Evolutionary conservation across 768 basidiomycete species (phyloP).

Genomic region (Pluteus cervinus): DNA sequence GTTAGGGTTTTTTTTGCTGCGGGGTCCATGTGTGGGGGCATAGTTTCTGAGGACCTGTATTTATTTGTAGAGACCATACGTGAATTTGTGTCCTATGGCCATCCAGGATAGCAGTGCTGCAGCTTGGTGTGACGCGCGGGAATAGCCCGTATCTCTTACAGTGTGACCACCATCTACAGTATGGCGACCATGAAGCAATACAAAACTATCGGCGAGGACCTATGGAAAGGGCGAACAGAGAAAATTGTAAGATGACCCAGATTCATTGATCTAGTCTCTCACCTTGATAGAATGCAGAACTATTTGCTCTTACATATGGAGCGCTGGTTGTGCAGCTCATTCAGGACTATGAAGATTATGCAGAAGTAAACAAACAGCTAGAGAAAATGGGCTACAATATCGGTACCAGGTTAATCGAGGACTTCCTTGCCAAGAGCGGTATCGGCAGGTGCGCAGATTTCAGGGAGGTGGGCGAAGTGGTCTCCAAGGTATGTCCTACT

Average conservation of each 20-base stretch:
- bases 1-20: too few species aligned
- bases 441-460: constrained; percentile 92
- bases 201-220: constrained; percentile 87
- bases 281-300: constrained; percentile 80
- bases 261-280: constrained; percentile 7
- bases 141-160: too few species aligned
- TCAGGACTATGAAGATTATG: constrained; percentile 98
- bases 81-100: too few species aligned
- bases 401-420: constrained; percentile 92
- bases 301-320: constrained; percentile 95
- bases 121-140: too few species aligned
- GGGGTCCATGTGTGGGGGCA: too few species aligned
- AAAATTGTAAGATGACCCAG: constrained; percentile 70
- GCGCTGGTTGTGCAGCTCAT: constrained; percentile 97
- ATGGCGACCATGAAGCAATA: constrained; percentile 81
- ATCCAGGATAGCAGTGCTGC: too few species aligned
- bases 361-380: constrained; percentile 91
- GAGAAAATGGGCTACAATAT: constrained; percentile 99
- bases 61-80: too few species aligned
- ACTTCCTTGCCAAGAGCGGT: constrained; percentile 91
- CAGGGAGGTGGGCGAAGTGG: constrained; percentile 89
- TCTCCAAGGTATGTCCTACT: constrained; percentile 68
- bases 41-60: too few species aligned
- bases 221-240: constrained; percentile 92
- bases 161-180: constrained; percentile 9